Base-by-base conservation (phyloP, 805 yeast species). In the Candida ipomoeae region DNA sequence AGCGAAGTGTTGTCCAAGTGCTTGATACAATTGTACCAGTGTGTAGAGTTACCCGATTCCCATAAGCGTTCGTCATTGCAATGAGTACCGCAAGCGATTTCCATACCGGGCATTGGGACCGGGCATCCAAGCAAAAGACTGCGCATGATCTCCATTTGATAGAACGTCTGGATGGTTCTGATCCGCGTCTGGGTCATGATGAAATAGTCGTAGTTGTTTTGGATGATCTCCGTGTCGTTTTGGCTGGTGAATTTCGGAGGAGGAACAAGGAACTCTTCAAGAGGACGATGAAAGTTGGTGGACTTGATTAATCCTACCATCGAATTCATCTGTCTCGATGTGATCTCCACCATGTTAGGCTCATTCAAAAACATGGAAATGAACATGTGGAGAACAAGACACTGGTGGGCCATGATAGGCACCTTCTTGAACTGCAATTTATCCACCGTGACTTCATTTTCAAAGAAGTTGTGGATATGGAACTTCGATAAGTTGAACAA, bases 401-500 rank as follows among this genome's bases (percentile, higher is more conserved):
- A 76, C 60, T 81, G 85, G 35, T 80, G 79, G 5, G 82, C 79
- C 72, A 79, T 75, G 54, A 76, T 67, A 41, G 81, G 84, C 35
- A 70, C 85, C 40, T 80, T 79, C 57, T 81, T 80, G 56, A 77
- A 71, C 44, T 73, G 75, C 45, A 76, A 60, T 54, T 77, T 77
- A 56, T 69, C 74, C 60, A 60, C 65, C 49, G 73, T 75, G 60
- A 65, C 71, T 62, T 73, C 76, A 40, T 67, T 68, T 57, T 84
- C 89, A 72, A 87, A 77, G 55, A 77, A 81, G 53, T 79, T 79
- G 61, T 85, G 89, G 49, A 86, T 80, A 55, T 84, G 80, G 49
- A 72, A 79, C 61, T 87, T 79, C 15, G 88, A 77, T 51, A 87
- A 77, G 61, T 84, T 84, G 64, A 84, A 85, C 51, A 87, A 67